Percentiles rank a stretch among this genome's conserved stretches.
These are phyloP conservation scores for Euptelea pleiosperma DNA, from an alignment of 164 flowering plant species.

Conservation along the genomic window DNA sequence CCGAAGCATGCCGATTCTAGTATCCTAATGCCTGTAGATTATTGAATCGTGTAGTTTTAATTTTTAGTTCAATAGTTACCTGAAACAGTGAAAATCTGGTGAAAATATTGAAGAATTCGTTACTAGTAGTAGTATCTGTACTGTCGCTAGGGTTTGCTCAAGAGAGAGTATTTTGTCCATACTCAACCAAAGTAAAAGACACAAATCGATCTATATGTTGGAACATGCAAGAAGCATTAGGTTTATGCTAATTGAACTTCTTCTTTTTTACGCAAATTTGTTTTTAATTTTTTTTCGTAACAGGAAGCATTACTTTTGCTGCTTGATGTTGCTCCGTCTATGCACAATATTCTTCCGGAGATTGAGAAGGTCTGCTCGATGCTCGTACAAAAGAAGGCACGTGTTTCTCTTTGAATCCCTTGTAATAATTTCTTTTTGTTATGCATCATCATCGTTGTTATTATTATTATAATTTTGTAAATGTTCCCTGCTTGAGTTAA, in stretches of 20 bases:
- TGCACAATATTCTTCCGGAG: constrained; percentile 69
- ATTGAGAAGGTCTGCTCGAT: constrained; percentile 68
- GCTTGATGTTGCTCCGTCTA: constrained; percentile 84
- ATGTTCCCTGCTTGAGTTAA: background rate
- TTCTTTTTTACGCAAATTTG: background rate
- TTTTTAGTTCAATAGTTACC: background rate
- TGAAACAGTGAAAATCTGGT: background rate
- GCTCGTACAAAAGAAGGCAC: constrained; percentile 85
- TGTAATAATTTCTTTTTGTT: background rate
- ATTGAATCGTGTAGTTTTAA: background rate
- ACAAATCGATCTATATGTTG: too few species aligned
- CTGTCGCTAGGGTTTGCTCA: too few species aligned
- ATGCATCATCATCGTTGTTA: background rate
- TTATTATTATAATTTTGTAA: too few species aligned
- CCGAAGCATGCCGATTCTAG: background rate
- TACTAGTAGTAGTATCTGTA: background rate
- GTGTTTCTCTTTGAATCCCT: background rate
- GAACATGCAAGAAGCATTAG: too few species aligned
- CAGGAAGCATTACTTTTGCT: constrained; percentile 76
- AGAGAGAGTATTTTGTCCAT: too few species aligned
- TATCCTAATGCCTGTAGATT: background rate
- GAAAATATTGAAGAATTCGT: background rate
- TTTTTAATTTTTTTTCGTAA: background rate
- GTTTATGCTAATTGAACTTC: too few species aligned
- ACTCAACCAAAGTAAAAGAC: too few species aligned